Percentiles rank a stretch among this genome's conserved stretches.
phyloP scores from a whole-genome alignment of 345 rosid species.

The Euphorbia peplus region DNA sequence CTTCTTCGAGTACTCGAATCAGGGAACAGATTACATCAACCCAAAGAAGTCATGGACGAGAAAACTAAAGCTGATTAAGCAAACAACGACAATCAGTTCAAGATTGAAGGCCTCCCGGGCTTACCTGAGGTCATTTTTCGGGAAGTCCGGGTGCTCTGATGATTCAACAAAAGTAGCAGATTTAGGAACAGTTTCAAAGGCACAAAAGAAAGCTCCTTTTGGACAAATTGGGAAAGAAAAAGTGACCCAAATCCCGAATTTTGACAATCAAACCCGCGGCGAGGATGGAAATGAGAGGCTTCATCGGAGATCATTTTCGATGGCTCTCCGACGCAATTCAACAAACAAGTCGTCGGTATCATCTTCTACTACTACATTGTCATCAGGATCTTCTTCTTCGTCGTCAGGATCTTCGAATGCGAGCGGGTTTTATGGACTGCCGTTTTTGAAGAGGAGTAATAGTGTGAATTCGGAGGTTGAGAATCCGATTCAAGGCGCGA shows the following conservation, averaged over 20 bases:
- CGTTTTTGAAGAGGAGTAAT: constrained; percentile 29
- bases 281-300: constrained; percentile 26
- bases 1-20: constrained; percentile 35
- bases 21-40: constrained; percentile 23
- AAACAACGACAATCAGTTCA: constrained; percentile 50
- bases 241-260: not conserved
- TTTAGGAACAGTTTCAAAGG: constrained; percentile 34
- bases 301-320: constrained; percentile 31
- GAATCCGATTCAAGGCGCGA: constrained; percentile 86
- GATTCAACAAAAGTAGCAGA: constrained; percentile 54
- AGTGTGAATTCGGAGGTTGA: constrained; percentile 46
- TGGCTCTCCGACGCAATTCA: constrained; percentile 25
- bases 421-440: constrained; percentile 14
- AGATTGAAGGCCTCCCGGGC: constrained; percentile 78
- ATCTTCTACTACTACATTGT: constrained; percentile 5
- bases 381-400: constrained; percentile 13
- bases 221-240: constrained; percentile 47
- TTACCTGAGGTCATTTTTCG: constrained; percentile 61
- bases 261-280: constrained; percentile 14
- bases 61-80: constrained; percentile 45
- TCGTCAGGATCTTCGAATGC: constrained; percentile 11
- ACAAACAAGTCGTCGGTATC: constrained; percentile 16
- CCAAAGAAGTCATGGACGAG: constrained; percentile 65
- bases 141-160: constrained; percentile 59
- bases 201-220: constrained; percentile 35